Evolutionary conservation across 495 filamentous ascomycete species (phyloP), one percentile per base, ranked within the genome.

Genomic region (Penicillium mononematosum): DNA sequence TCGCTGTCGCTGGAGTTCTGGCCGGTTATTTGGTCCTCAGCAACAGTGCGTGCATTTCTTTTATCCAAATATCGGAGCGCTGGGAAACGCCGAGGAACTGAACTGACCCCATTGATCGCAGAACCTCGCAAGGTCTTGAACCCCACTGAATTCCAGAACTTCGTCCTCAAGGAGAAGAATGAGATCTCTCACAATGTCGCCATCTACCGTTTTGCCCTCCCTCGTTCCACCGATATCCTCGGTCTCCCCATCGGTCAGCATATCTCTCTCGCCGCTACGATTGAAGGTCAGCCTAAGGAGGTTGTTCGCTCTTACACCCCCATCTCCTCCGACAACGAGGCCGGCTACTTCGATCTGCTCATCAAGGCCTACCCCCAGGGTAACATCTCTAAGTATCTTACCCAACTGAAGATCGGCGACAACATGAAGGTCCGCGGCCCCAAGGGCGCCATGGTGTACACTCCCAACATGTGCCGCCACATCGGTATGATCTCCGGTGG

Each of bases 401-500:
- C 89, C 31, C 82, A 80, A 7, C 84, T 98, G 42, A 80, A 83
- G 61, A 79, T 96, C 43, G 92, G 94, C 49, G 83, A 98, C 70
- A 87, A 82, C 50, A 90, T 98, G 83, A 89, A 88, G 69, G 88
- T 96, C 55, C 83, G 81, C 62, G 94, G 94, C 14, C 94, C 94
- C 65, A 97, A 96, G 81, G 94, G 94, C 62, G 92, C 93, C 58
- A 96, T 98, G 81, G 89, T 95, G 45, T 98, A 98, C 73, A 87
- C 85, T 9, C 92, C 93, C 53, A 96, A 96, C 79, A 89, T 98
- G 86, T 89, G 92, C 55, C 83, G 90, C 47, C 88, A 87, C 69
- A 93, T 98, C 53, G 94, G 94, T 63, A 98, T 98, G 94, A 90
- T 98, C 67, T 91, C 94, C 56, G 94, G 94, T 70, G 94, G 94